These are phyloP conservation scores for Brettanomyces anomalus DNA, from an alignment of 805 yeast species.

Conservation along the genomic window DNA sequence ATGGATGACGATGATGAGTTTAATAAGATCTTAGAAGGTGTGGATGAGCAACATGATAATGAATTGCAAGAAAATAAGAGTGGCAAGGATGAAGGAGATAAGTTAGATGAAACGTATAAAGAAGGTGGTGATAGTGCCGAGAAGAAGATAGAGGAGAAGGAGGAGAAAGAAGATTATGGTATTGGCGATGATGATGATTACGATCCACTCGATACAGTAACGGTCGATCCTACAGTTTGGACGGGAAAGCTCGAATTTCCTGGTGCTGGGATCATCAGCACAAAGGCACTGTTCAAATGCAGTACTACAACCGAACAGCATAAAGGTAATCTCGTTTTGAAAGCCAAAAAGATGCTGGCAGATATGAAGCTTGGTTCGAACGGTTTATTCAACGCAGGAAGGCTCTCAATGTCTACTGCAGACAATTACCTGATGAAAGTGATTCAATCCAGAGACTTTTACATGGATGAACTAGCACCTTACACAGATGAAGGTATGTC, in stretches of 20 bases:
- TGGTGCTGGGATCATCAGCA: constrained; percentile 10
- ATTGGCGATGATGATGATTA: constrained; percentile 7
- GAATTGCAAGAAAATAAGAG: not conserved
- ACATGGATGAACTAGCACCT: constrained; percentile 34
- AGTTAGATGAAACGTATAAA: not conserved
- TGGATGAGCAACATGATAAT: not conserved
- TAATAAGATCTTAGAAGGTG: constrained; percentile 8
- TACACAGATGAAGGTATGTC: constrained; percentile 8
- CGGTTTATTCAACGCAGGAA: constrained; percentile 41
- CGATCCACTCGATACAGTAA: constrained; percentile 18
- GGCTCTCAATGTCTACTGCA: constrained; percentile 47
- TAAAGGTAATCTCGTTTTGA: constrained; percentile 6
- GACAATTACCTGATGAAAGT: constrained; percentile 46
- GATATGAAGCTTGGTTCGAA: constrained; percentile 8
- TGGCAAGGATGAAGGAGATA: not conserved
- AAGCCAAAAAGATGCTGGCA: constrained; percentile 10
- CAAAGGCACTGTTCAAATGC: constrained; percentile 9
- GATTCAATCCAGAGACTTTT: constrained; percentile 41
- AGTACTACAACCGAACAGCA: constrained; percentile 9
- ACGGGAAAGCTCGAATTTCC: constrained; percentile 14
- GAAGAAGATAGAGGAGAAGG: not conserved
- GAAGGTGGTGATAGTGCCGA: not conserved
- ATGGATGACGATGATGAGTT: constrained; percentile 12
- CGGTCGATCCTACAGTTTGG: constrained; percentile 14
- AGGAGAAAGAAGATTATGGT: not conserved